A percentile compares a stretch with the other conserved stretches of the same genome.
Conservation (phyloP, 2,329 filamentous ascomycete genomes). For the Aureobasidium sp. region DNA sequence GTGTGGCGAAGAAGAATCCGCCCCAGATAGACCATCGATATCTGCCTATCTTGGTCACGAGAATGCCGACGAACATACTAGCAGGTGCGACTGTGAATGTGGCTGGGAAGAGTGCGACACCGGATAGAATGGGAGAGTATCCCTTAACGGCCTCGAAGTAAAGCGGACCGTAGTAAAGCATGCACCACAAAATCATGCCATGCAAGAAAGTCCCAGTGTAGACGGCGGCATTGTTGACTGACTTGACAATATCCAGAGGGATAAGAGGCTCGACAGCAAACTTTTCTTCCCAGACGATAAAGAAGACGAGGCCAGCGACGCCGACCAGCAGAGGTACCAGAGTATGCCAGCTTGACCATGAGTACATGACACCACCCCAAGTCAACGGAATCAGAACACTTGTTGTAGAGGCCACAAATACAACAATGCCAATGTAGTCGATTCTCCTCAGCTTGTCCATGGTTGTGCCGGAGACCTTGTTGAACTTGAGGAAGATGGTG, state of each 20-base stretch:
- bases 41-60: slow-evolving; percentile 26
- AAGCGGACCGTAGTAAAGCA: slow-evolving; percentile 37
- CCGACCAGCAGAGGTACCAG: slow-evolving; percentile 42
- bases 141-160: slow-evolving; percentile 39
- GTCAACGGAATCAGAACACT: slow-evolving; percentile 40
- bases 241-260: slow-evolving; percentile 25
- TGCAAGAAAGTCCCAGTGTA: slow-evolving; percentile 35
- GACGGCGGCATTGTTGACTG: slow-evolving; percentile 17
- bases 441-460: slow-evolving; percentile 25
- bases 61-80: slow-evolving; percentile 21
- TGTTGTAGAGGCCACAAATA: slow-evolving; percentile 37
- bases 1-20: slow-evolving; percentile 48
- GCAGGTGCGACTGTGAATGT: slow-evolving; percentile 22
- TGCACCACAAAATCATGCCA: slow-evolving; percentile 27
- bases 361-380: slow-evolving; percentile 37
- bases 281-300: slow-evolving; percentile 34
- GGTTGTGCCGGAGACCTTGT: slow-evolving; percentile 22
- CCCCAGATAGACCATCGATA: slow-evolving; percentile 51
- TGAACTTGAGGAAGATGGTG: slow-evolving; percentile 34
- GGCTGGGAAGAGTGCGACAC: slow-evolving; percentile 35
- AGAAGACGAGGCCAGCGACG: slow-evolving; percentile 32
- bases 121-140: slow-evolving; percentile 32
- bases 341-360: slow-evolving; percentile 37
- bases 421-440: slow-evolving; percentile 40
- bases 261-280: slow-evolving; percentile 32